Evolutionary conservation across 108 stramenopile species (phyloP).

Genomic region (Nitzschia sp.): DNA sequence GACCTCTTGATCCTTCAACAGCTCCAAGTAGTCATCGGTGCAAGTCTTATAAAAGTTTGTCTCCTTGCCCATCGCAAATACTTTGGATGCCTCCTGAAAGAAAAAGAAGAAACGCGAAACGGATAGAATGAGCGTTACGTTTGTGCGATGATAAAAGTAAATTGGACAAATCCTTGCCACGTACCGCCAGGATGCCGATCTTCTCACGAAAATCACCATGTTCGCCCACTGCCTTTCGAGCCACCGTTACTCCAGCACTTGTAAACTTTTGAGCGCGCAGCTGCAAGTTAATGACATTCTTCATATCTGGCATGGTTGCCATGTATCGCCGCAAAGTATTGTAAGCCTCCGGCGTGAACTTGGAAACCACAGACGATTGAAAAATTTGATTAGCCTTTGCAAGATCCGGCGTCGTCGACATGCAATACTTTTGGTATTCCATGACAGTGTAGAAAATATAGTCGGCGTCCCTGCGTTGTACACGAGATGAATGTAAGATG

Average conservation of each 20-base stretch:
- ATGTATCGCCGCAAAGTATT: constrained; percentile 60
- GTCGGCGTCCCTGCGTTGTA: constrained; percentile 53
- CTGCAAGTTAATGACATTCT: constrained; percentile 58
- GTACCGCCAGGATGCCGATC: constrained; percentile 40
- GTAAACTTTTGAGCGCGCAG: constrained; percentile 56
- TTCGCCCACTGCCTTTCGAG: constrained; percentile 52
- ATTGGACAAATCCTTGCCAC: too few species aligned
- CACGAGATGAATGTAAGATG: background rate
- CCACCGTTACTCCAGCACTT: constrained; percentile 63
- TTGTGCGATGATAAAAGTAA: too few species aligned
- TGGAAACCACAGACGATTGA: constrained; percentile 58
- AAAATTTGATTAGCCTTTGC: constrained; percentile 46
- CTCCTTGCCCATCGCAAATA: constrained; percentile 80
- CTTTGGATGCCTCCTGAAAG: constrained; percentile 66
- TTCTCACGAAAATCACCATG: constrained; percentile 40
- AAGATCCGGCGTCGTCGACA: constrained; percentile 26
- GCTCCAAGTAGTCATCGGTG: constrained; percentile 77
- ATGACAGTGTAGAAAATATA: constrained; percentile 65
- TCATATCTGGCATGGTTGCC: constrained; percentile 49
- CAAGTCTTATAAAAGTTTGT: constrained; percentile 73
- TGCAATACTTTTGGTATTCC: constrained; percentile 64
- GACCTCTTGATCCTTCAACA: constrained; percentile 76
- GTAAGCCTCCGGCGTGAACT: constrained; percentile 76
- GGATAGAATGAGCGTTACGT: background rate
- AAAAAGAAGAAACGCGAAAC: constrained; percentile 8